Evolutionary conservation across 2,329 filamentous ascomycete species (phyloP).

Genomic region (Neofusicoccum sp.): DNA sequence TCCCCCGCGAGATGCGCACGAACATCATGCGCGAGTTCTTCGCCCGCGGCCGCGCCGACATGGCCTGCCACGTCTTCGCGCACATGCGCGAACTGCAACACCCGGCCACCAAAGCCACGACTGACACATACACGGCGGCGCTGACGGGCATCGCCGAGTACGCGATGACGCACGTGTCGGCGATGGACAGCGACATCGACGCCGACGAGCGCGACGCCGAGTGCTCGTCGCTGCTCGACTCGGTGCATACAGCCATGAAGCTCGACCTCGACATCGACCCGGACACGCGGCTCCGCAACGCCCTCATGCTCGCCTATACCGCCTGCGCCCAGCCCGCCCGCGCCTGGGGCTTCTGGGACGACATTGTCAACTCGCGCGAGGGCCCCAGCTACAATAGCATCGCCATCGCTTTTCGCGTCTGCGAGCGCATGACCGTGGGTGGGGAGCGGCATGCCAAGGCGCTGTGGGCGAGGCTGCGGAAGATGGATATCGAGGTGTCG

Average conservation of each 20-base stretch:
- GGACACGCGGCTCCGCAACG: slow-evolving; percentile 76
- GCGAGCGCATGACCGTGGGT: slow-evolving; percentile 61
- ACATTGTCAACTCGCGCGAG: slow-evolving; percentile 81
- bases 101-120: slow-evolving; percentile 64
- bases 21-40: slow-evolving; percentile 84
- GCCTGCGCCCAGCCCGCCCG: slow-evolving; percentile 66
- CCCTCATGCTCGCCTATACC: slow-evolving; percentile 83
- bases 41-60: slow-evolving; percentile 73
- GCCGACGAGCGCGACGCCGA: slow-evolving; percentile 51
- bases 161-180: slow-evolving; percentile 26
- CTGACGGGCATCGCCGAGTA: slow-evolving; percentile 73
- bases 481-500: slow-evolving; percentile 79
- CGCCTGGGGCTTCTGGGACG: slow-evolving; percentile 78
- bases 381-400: slow-evolving; percentile 83
- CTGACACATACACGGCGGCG: slow-evolving; percentile 75
- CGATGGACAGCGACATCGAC: slow-evolving; percentile 4
- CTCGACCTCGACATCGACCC: slow-evolving; percentile 81
- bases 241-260: slow-evolving; percentile 91
- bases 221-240: slow-evolving; percentile 53
- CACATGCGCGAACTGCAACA: slow-evolving; percentile 86
- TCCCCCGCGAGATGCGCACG: slow-evolving; percentile 66
- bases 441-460: slow-evolving; percentile 49
- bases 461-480: slow-evolving; percentile 71
- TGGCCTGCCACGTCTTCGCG: slow-evolving; percentile 84
- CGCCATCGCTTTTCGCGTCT: slow-evolving; percentile 77